These are phyloP conservation scores for Microbotryum scabiosae DNA, from an alignment of 1,284 basidiomycete genomes.

Conservation along the genomic window DNA sequence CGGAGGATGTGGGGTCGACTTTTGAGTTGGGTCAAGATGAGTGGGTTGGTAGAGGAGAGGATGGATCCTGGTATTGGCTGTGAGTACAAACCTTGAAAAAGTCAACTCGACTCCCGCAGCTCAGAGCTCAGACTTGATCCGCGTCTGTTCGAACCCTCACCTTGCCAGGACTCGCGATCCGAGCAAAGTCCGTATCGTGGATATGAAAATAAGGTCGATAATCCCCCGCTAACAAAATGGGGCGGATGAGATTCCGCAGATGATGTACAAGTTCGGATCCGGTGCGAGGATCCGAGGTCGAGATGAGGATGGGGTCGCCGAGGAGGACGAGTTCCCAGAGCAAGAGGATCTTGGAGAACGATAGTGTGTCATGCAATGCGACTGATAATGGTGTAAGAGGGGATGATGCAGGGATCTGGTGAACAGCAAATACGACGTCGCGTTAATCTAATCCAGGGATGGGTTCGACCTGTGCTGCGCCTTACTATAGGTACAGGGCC, in stretches of 20 bases:
- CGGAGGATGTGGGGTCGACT: constrained; percentile 81
- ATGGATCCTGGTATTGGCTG: constrained; percentile 76
- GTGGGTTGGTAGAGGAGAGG: constrained; percentile 89
- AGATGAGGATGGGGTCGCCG: constrained; percentile 79
- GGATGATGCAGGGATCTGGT: constrained; percentile 67
- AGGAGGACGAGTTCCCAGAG: constrained; percentile 87
- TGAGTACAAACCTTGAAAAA: constrained; percentile 45
- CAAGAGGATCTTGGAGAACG: constrained; percentile 51
- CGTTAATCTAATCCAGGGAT: too few species aligned
- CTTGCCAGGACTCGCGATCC: constrained; percentile 34
- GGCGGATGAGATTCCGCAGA: constrained; percentile 72
- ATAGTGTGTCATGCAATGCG: constrained; percentile 50
- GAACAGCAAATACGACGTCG: too few species aligned
- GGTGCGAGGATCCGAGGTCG: constrained; percentile 66
- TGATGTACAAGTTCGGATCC: constrained; percentile 68
- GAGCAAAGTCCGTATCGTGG: constrained; percentile 39
- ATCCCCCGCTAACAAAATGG: constrained; percentile 41
- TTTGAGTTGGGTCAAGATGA: constrained; percentile 74
- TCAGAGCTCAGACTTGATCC: constrained; percentile 46
- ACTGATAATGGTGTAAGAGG: constrained; percentile 61
- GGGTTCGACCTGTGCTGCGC: too few species aligned
- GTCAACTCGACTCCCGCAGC: constrained; percentile 61
- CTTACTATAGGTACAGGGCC: too few species aligned
- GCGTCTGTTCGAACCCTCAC: constrained; percentile 53
- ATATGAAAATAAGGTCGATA: constrained; percentile 39